Evolutionary conservation across 2,329 filamentous ascomycete species (phyloP).

Genomic region (Fusarium chlamydosporum): DNA sequence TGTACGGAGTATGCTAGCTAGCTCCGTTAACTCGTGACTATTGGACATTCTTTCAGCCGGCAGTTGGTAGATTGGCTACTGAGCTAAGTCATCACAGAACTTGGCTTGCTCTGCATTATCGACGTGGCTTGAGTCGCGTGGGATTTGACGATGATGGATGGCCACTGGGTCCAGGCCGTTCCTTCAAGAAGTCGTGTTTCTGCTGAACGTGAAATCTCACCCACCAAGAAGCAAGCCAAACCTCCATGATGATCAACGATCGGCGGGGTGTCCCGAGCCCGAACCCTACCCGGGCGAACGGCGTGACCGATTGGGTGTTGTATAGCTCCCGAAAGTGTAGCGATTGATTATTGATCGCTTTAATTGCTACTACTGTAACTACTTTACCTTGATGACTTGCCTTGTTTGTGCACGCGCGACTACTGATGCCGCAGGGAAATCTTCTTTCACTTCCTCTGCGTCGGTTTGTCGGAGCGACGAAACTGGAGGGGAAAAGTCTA

Average conservation of each 20-base stretch:
- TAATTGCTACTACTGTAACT: neutral
- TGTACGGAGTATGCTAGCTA: neutral
- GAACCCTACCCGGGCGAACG: conserved; percentile 39
- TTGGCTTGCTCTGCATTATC: conserved; percentile 3
- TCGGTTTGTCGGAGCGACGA: neutral
- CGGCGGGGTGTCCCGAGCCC: conserved; percentile 36
- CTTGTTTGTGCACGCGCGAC: conserved; percentile 7
- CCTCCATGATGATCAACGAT: conserved; percentile 36
- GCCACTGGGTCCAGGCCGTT: conserved; percentile 6
- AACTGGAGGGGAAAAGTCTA: conserved; percentile 10
- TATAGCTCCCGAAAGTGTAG: conserved; percentile 18
- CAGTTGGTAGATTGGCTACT: conserved; percentile 35
- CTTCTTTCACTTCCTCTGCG: no score
- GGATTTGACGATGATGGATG: conserved; percentile 29
- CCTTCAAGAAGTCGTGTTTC: neutral
- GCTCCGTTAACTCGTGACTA: neutral
- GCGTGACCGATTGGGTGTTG: conserved; percentile 44
- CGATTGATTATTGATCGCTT: neutral
- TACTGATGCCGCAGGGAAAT: conserved; percentile 20
- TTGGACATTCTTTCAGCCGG: conserved; percentile 22
- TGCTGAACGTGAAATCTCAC: conserved; percentile 28
- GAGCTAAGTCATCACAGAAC: conserved; percentile 16
- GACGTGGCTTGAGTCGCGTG: conserved; percentile 37
- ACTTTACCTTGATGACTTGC: conserved; percentile 28
- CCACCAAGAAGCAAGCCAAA: conserved; percentile 1